A percentile compares a stretch with the other conserved stretches of the same genome.
Evolutionary conservation across 108 stramenopile species (phyloP).

Genomic region (Cylindrotheca fusiformis): DNA sequence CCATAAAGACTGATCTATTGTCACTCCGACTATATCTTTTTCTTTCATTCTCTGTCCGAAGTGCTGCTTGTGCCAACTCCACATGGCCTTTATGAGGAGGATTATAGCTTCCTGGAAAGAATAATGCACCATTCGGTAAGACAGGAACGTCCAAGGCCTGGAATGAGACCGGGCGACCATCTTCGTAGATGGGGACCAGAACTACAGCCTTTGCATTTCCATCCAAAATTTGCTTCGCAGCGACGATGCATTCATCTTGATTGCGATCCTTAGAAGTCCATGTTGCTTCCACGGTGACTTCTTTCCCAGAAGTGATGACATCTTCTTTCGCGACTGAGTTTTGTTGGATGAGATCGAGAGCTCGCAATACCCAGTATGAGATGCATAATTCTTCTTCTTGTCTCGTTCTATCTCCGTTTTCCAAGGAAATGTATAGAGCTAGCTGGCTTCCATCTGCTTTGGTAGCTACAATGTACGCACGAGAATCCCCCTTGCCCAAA

Average conservation of each 20-base stretch:
- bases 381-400: conserved; percentile 38
- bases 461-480: conserved; percentile 52
- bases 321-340: background rate
- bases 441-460: conserved; percentile 41
- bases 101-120: conserved; percentile 90
- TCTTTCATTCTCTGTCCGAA: conserved; percentile 19
- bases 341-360: conserved; percentile 5
- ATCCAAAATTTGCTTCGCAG: conserved; percentile 46
- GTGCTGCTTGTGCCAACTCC: conserved; percentile 67
- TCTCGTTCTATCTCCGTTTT: conserved; percentile 6
- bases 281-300: conserved; percentile 7
- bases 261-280: background rate
- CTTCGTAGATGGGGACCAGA: conserved; percentile 38
- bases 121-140: conserved; percentile 50
- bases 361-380: conserved; percentile 28
- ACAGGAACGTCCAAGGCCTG: conserved; percentile 32
- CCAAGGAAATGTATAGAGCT: conserved; percentile 12
- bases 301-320: conserved; percentile 6
- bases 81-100: conserved; percentile 87
- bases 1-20: conserved; percentile 54
- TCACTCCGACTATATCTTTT: conserved; percentile 21
- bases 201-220: conserved; percentile 49
- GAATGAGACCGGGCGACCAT: conserved; percentile 6
- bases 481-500: conserved; percentile 23
- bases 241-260: conserved; percentile 14